These are phyloP conservation scores for Thermomucor indicae-seudaticae DNA, from an alignment of 371 early-diverging fungal species.

Conservation along the genomic window DNA sequence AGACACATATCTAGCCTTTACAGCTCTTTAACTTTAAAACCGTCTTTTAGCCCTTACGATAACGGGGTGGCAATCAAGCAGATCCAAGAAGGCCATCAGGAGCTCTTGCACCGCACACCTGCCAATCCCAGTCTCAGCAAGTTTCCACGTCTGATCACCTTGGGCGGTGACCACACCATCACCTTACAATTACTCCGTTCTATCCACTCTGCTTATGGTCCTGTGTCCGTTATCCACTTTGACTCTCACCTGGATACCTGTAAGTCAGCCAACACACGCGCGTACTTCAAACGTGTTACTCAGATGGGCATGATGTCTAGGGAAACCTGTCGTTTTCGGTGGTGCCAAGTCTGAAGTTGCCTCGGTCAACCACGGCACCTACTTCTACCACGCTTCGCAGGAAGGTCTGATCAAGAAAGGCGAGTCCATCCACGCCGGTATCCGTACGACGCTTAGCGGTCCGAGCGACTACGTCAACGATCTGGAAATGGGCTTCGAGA, in stretches of 20 bases:
- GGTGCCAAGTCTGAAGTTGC: conserved; percentile 9
- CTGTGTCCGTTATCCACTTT: conserved; percentile 28
- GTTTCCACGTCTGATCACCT: conserved; percentile 15
- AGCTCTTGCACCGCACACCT: conserved; percentile 11
- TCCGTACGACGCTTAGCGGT: conserved; percentile 24
- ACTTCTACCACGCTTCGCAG: conserved; percentile 29
- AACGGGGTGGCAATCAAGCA: conserved; percentile 9
- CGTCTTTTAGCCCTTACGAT: conserved; percentile 16
- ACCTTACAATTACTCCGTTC: conserved; percentile 15
- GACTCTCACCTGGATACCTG: conserved; percentile 33
- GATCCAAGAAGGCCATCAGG: conserved; percentile 11
- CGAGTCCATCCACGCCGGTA: conserved; percentile 31
- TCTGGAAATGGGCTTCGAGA: conserved; percentile 20
- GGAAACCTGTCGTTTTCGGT: conserved; percentile 12
- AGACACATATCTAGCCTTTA: no score
- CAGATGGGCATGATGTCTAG: not conserved
- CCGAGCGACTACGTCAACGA: conserved; percentile 25
- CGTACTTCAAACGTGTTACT: no score
- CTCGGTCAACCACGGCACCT: conserved; percentile 20
- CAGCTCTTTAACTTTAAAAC: no score
- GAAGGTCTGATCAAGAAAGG: conserved; percentile 34
- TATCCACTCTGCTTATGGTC: conserved; percentile 18
- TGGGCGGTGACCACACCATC: conserved; percentile 27
- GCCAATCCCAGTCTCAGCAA: not conserved
- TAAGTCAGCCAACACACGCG: not conserved